Conservation (phyloP, 768 basidiomycete species). For the Termitomyces sp. region DNA sequence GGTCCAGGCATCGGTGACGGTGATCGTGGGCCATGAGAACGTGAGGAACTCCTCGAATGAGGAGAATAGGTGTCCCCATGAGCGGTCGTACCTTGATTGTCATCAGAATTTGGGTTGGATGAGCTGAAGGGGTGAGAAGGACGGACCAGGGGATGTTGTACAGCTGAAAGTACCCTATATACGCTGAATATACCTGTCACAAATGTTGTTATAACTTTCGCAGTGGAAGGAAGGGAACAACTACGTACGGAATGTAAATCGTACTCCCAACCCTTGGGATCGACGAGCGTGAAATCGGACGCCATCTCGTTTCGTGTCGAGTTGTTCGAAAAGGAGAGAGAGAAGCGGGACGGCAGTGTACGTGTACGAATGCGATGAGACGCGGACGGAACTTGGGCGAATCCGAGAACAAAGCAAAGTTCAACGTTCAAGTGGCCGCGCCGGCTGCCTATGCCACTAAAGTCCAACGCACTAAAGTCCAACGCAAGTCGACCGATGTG, state of each 20-base stretch:
- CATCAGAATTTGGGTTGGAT: too few species aligned
- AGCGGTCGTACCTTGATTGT: slow-evolving; percentile 62
- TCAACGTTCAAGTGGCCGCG: too few species aligned
- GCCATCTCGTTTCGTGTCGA: background rate
- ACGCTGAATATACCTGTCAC: slow-evolving; percentile 61
- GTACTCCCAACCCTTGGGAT: slow-evolving; percentile 76
- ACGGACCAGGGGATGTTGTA: slow-evolving; percentile 63
- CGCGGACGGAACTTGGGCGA: too few species aligned
- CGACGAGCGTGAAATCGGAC: slow-evolving; percentile 64
- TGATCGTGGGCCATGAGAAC: slow-evolving; percentile 83
- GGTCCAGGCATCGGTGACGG: slow-evolving; percentile 69
- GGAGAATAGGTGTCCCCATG: slow-evolving; percentile 78
- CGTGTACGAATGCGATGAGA: too few species aligned
- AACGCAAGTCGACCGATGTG: too few species aligned
- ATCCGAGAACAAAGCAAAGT: too few species aligned
- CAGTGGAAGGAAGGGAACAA: background rate
- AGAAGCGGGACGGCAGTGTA: too few species aligned
- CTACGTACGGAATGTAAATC: slow-evolving; percentile 70
- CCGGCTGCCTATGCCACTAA: too few species aligned
- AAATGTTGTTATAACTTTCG: background rate
- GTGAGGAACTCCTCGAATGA: slow-evolving; percentile 76
- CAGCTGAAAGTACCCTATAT: slow-evolving; percentile 75
- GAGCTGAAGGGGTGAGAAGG: background rate
- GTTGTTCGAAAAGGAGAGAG: too few species aligned
- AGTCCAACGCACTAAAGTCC: too few species aligned